Evolutionary conservation across 192 early-diverging fungal genomes (phyloP).

Genomic region (Coemansia sp.): DNA sequence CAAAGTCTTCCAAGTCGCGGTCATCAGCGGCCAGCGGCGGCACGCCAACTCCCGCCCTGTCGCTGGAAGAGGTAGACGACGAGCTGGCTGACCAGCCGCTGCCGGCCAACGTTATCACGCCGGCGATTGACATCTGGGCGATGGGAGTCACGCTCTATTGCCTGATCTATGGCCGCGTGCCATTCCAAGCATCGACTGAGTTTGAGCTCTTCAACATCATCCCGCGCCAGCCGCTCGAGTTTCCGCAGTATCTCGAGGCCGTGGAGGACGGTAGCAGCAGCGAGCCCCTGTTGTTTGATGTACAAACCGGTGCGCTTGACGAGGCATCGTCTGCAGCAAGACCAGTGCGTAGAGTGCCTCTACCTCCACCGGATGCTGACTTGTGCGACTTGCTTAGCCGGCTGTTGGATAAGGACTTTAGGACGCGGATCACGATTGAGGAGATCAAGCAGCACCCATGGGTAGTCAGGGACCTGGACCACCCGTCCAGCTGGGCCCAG

Average conservation of each 20-base stretch:
- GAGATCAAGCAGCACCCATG: constrained; percentile 94
- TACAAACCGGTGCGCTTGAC: background rate
- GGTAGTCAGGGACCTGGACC: constrained; percentile 73
- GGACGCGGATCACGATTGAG: constrained; percentile 78
- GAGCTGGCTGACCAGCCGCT: constrained; percentile 28
- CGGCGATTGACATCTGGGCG: constrained; percentile 97
- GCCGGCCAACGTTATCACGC: constrained; percentile 64
- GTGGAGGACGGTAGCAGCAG: constrained; percentile 11
- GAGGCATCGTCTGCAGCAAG: background rate
- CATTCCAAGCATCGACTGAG: constrained; percentile 92
- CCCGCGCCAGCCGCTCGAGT: constrained; percentile 66
- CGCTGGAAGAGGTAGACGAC: constrained; percentile 23
- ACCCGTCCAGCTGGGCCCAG: constrained; percentile 69
- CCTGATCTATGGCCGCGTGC: constrained; percentile 86
- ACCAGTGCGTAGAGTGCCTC: constrained; percentile 11
- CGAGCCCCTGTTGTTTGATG: constrained; percentile 15
- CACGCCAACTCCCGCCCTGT: constrained; percentile 1
- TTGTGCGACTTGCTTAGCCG: constrained; percentile 73
- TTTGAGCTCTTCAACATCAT: constrained; percentile 96
- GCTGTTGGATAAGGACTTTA: constrained; percentile 87
- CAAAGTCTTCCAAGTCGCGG: constrained; percentile 15
- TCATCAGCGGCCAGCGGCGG: constrained; percentile 1
- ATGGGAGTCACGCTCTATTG: constrained; percentile 96
- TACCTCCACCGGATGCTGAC: constrained; percentile 56
- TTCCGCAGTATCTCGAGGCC: constrained; percentile 44